Percentiles rank a stretch among this genome's conserved stretches.
These are phyloP conservation scores for Lipomyces starkeyi DNA, from an alignment of 805 yeast genomes.

Conservation along the genomic window DNA sequence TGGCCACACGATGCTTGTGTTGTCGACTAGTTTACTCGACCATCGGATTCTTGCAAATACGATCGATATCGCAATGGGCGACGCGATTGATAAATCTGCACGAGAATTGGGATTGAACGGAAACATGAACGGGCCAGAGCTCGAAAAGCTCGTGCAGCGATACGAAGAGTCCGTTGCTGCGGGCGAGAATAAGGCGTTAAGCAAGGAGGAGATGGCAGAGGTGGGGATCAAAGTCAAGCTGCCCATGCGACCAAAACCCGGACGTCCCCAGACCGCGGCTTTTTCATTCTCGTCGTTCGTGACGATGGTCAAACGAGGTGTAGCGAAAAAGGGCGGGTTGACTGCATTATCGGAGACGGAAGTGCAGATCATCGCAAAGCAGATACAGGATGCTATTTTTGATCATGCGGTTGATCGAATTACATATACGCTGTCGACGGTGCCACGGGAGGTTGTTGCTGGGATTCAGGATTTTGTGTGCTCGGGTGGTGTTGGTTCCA, in stretches of 20 bases:
- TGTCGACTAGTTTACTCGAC: slow-evolving; percentile 60
- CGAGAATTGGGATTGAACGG: slow-evolving; percentile 81
- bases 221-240: slow-evolving; percentile 28
- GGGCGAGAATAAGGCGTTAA: slow-evolving; percentile 1
- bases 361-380: slow-evolving; percentile 14
- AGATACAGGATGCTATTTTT: slow-evolving; percentile 65
- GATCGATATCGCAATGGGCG: slow-evolving; percentile 90
- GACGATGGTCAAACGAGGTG: slow-evolving; percentile 55
- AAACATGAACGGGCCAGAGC: slow-evolving; percentile 82
- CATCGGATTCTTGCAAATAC: slow-evolving; percentile 76
- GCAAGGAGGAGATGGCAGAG: neutral
- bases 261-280: slow-evolving; percentile 53
- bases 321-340: slow-evolving; percentile 27
- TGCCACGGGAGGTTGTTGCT: neutral
- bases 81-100: slow-evolving; percentile 91
- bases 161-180: slow-evolving; percentile 41
- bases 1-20: slow-evolving; percentile 90
- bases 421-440: slow-evolving; percentile 53
- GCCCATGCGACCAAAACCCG: slow-evolving; percentile 60
- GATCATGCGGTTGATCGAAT: slow-evolving; percentile 73
- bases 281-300: slow-evolving; percentile 84
- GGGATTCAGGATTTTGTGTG: slow-evolving; percentile 65
- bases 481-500: slow-evolving; percentile 96
- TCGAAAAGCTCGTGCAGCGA: slow-evolving; percentile 61
- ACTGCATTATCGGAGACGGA: slow-evolving; percentile 5